These are phyloP conservation scores for Coniferiporia weirii DNA, from an alignment of 1,284 basidiomycete genomes.

Conservation along the genomic window DNA sequence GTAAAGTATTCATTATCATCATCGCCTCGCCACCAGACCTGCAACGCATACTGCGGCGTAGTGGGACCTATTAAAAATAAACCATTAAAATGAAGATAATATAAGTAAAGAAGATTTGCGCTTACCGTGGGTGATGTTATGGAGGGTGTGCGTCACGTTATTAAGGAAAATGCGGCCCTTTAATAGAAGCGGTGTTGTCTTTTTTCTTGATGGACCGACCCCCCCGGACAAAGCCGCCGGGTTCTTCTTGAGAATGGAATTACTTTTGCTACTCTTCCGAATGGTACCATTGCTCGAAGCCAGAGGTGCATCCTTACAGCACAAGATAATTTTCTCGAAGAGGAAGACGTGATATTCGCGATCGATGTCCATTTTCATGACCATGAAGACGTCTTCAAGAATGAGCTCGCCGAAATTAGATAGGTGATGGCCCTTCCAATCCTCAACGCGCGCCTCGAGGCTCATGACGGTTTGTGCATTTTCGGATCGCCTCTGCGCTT, in stretches of 20 bases:
- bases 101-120: slow-evolving; percentile 20
- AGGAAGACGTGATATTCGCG: slow-evolving; percentile 98
- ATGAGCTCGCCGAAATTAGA: slow-evolving; percentile 90
- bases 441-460: slow-evolving; percentile 87
- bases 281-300: slow-evolving; percentile 27
- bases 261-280: slow-evolving; percentile 61
- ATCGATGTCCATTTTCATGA: slow-evolving; percentile 95
- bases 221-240: slow-evolving; percentile 41
- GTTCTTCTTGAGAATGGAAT: slow-evolving; percentile 76
- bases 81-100: slow-evolving; percentile 7
- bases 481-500: slow-evolving; percentile 84
- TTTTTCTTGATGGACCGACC: slow-evolving; percentile 55
- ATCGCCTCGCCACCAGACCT: slow-evolving; percentile 93
- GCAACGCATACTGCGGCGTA: slow-evolving; percentile 56
- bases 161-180: slow-evolving; percentile 98
- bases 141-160: slow-evolving; percentile 82
- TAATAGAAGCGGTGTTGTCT: slow-evolving; percentile 77
- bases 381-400: slow-evolving; percentile 92
- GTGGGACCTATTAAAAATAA: slow-evolving; percentile 35
- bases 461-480: slow-evolving; percentile 86
- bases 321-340: slow-evolving; percentile 98
- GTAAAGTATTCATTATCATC: slow-evolving; percentile 92
- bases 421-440: slow-evolving; percentile 99
- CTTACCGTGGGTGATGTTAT: slow-evolving; percentile 58
- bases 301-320: slow-evolving; percentile 83